These are phyloP conservation scores for Exophiala aquamarina DNA, from an alignment of 2,329 filamentous ascomycete species.

Conservation along the genomic window DNA sequence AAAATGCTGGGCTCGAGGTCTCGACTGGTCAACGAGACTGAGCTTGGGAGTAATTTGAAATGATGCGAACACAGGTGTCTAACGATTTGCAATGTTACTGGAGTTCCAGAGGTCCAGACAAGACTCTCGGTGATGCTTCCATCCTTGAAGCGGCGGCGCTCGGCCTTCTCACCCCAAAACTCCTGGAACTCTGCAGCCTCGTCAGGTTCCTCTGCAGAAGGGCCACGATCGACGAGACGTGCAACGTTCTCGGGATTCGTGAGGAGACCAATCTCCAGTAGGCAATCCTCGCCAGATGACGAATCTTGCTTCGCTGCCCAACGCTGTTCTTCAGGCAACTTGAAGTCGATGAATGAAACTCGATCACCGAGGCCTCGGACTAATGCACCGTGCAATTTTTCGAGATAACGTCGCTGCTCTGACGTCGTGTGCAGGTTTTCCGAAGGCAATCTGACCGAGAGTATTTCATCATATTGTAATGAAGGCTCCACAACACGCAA, in stretches of 20 bases:
- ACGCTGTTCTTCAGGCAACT: slow-evolving; percentile 31
- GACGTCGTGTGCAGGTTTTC: slow-evolving; percentile 5
- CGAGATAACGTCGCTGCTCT: slow-evolving; percentile 25
- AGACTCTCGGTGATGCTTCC: slow-evolving; percentile 91
- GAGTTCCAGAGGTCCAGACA: slow-evolving; percentile 69
- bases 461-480: slow-evolving; percentile 56
- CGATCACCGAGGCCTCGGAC: slow-evolving; percentile 74
- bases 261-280: slow-evolving; percentile 65
- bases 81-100: slow-evolving; percentile 78
- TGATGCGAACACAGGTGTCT: slow-evolving; percentile 70
- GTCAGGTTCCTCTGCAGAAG: slow-evolving; percentile 79
- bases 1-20: slow-evolving; percentile 38
- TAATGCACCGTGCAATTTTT: slow-evolving; percentile 64
- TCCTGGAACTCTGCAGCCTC: slow-evolving; percentile 78
- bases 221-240: slow-evolving; percentile 83
- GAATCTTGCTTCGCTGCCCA: slow-evolving; percentile 48
- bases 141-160: slow-evolving; percentile 91
- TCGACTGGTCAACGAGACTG: slow-evolving; percentile 53
- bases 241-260: slow-evolving; percentile 71
- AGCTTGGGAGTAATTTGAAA: slow-evolving; percentile 59
- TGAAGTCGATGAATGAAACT: slow-evolving; percentile 65
- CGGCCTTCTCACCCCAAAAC: slow-evolving; percentile 94
- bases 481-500: slow-evolving; percentile 52
- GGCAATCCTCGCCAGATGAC: slow-evolving; percentile 32
- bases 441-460: slow-evolving; percentile 34